These are phyloP conservation scores for Bruguiera sexangula DNA, from an alignment of 345 rosid genomes.

Conservation along the genomic window DNA sequence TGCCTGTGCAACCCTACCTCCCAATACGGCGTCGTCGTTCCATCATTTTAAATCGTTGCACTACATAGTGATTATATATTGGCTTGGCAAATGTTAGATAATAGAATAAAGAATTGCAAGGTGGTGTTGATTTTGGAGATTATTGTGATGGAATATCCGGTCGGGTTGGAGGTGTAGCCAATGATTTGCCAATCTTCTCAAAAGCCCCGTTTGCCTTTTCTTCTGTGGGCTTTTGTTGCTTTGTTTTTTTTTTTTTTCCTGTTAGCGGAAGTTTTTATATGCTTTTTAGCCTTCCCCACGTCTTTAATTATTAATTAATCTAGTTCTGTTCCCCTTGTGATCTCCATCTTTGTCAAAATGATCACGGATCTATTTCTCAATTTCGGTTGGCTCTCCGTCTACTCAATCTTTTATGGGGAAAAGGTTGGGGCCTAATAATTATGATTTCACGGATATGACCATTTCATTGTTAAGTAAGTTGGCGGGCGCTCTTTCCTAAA, in stretches of 20 bases:
- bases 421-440: no score
- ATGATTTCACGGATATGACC: no score
- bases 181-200: no score
- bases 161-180: no score
- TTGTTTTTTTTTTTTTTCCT: neutral
- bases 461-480: no score
- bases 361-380: constrained; percentile 1
- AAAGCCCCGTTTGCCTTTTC: neutral
- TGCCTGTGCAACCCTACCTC: constrained; percentile 6
- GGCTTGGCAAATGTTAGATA: neutral
- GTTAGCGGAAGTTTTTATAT: neutral
- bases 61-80: no score
- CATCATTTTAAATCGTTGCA: constrained; percentile 23
- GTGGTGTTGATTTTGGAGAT: neutral
- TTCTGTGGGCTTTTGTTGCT: neutral
- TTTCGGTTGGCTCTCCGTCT: neutral
- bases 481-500: no score
- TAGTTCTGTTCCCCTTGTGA: no score
- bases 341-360: neutral
- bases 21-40: constrained; percentile 39
- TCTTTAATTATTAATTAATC: no score
- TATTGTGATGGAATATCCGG: no score
- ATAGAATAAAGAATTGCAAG: neutral
- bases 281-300: neutral
- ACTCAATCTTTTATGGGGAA: no score